Percentiles rank a stretch among this genome's conserved stretches.
Conservation (phyloP, 2,329 filamentous ascomycete species). For the Pyrenochaeta sp. region DNA sequence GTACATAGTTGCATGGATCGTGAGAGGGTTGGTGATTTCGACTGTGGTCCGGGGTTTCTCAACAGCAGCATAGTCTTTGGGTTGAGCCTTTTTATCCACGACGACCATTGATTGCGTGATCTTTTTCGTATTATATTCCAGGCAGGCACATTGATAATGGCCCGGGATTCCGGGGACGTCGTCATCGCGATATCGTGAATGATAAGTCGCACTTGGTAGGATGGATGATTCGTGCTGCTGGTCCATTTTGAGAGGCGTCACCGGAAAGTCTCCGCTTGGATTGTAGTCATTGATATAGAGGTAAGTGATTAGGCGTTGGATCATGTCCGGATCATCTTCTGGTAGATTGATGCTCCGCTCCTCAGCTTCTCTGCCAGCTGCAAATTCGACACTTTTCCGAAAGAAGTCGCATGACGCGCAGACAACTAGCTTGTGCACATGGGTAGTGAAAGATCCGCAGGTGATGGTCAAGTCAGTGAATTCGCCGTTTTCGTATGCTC, state of each 20-base stretch:
- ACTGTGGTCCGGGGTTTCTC: conserved; percentile 2
- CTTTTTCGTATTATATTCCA: conserved; percentile 4
- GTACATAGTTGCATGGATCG: conserved; percentile 27
- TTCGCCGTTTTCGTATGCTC: conserved; percentile 17
- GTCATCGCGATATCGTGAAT: conserved; percentile 1
- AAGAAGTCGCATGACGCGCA: conserved; percentile 24
- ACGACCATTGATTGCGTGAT: neutral
- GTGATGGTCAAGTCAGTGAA: conserved; percentile 28
- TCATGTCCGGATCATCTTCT: conserved; percentile 27
- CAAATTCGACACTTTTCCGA: conserved; percentile 15
- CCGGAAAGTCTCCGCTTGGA: conserved; percentile 2
- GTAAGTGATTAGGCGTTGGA: conserved; percentile 24
- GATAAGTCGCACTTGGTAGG: conserved; percentile 1
- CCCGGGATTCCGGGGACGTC: neutral
- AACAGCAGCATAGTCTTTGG: neutral
- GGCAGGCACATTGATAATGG: conserved; percentile 13
- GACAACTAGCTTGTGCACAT: conserved; percentile 23
- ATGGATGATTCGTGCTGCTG: conserved; percentile 6
- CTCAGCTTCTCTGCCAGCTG: conserved; percentile 14
- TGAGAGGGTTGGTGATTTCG: conserved; percentile 40
- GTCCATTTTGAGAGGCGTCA: conserved; percentile 1
- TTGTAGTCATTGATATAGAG: conserved; percentile 30
- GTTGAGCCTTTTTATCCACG: neutral
- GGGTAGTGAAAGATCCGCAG: conserved; percentile 17
- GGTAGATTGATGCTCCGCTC: conserved; percentile 18